Evolutionary conservation across 106 monocot species (phyloP).

Genomic region (Phalaenopsis aphrodite): DNA sequence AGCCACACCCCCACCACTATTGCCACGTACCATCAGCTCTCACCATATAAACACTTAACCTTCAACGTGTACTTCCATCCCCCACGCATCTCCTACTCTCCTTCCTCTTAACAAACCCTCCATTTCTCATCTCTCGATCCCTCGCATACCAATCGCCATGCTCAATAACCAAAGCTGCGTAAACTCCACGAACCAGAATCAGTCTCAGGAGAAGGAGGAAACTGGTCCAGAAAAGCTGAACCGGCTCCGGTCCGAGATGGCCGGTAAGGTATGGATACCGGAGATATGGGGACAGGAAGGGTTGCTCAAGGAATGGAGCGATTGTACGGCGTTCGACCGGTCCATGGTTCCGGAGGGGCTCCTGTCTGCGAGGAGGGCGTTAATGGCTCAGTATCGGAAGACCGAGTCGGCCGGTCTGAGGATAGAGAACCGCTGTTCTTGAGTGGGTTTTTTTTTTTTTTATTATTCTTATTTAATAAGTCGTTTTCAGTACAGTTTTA

Average conservation of each 20-base stretch:
- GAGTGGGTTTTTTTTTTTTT: not conserved
- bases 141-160: not conserved
- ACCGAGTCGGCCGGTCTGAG: constrained; percentile 13
- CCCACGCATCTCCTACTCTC: not conserved
- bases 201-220: not conserved
- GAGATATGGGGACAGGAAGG: constrained; percentile 42
- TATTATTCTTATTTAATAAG: too few relatives aligned
- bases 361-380: constrained; percentile 20
- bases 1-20: not conserved
- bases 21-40: not conserved
- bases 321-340: constrained; percentile 33
- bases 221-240: constrained; percentile 25
- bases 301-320: constrained; percentile 35
- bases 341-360: constrained; percentile 21
- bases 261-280: constrained; percentile 37
- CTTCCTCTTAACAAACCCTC: not conserved
- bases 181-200: not conserved
- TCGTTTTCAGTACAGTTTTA: too few relatives aligned
- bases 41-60: not conserved
- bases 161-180: not conserved
- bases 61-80: not conserved
- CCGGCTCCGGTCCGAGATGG: constrained; percentile 33
- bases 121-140: too few relatives aligned
- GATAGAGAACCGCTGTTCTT: constrained; percentile 29
- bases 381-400: constrained; percentile 27